Percentiles rank a stretch among this genome's conserved stretches.
Conservation (phyloP, 2,329 filamentous ascomycete species). For the Aspergillus latus region DNA sequence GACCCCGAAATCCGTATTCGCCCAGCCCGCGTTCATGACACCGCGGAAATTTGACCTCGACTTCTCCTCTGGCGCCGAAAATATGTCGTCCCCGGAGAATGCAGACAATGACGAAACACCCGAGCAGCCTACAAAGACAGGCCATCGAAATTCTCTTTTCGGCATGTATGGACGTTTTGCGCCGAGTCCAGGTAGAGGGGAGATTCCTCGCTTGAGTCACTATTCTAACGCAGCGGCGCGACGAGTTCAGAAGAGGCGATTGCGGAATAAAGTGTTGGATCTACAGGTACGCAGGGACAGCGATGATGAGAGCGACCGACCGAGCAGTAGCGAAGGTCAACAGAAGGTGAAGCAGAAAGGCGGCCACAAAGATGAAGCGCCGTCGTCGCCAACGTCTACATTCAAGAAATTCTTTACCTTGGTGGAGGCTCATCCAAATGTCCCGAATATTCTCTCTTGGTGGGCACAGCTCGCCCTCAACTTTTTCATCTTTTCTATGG, state of each 20-base stretch:
- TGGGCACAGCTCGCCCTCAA: conserved; percentile 63
- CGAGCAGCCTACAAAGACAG: conserved; percentile 36
- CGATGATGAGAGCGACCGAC: conserved; percentile 45
- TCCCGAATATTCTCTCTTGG: conserved; percentile 65
- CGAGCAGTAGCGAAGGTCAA: conserved; percentile 35
- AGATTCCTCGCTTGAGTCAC: conserved; percentile 56
- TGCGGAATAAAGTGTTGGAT: conserved; percentile 49
- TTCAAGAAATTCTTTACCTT: conserved; percentile 59
- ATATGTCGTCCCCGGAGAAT: conserved; percentile 46
- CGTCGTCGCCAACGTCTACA: conserved; percentile 34
- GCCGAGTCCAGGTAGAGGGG: conserved; percentile 62
- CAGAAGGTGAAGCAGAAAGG: conserved; percentile 20
- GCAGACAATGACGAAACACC: conserved; percentile 52
- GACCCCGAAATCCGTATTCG: conserved; percentile 36
- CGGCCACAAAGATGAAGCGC: conserved; percentile 13
- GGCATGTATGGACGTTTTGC: conserved; percentile 45
- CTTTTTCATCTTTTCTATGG: conserved; percentile 47
- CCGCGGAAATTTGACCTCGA: conserved; percentile 50
- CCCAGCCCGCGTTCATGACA: conserved; percentile 49
- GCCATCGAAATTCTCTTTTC: conserved; percentile 43
- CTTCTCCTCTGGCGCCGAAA: conserved; percentile 50
- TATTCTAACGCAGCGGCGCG: conserved; percentile 47
- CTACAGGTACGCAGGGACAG: conserved; percentile 41
- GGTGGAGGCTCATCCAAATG: conserved; percentile 63
- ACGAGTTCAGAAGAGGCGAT: conserved; percentile 51